Evolutionary conservation across 805 yeast species (phyloP).

Genomic region (Yamadazyma phyllophila): DNA sequence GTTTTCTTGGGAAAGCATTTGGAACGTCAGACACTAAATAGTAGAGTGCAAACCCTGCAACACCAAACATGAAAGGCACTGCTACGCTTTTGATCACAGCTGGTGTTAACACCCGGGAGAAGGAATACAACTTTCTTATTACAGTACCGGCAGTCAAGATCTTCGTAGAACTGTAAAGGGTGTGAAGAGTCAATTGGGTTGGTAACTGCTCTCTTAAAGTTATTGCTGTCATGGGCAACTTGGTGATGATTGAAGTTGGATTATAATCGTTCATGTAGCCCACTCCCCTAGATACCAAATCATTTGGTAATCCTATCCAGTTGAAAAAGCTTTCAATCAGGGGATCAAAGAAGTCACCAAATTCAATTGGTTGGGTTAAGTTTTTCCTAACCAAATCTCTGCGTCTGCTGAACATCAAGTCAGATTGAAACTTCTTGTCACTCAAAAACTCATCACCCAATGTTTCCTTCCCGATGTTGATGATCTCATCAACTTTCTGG

Average conservation of each 20-base stretch:
- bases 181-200: conserved; percentile 39
- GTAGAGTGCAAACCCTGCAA: conserved; percentile 51
- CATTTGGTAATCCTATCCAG: conserved; percentile 41
- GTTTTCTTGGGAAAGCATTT: conserved; percentile 80
- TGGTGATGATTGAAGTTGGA: conserved; percentile 29
- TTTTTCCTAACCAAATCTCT: conserved; percentile 60
- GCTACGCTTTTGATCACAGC: conserved; percentile 46
- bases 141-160: conserved; percentile 42
- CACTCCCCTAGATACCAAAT: conserved; percentile 24
- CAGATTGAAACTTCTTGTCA: conserved; percentile 63
- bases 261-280: conserved; percentile 31
- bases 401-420: conserved; percentile 78
- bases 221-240: conserved; percentile 28
- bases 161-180: conserved; percentile 39
- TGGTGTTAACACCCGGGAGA: conserved; percentile 35
- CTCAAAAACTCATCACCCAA: conserved; percentile 61
- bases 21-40: conserved; percentile 82
- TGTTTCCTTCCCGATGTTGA: conserved; percentile 57
- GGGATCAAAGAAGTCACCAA: conserved; percentile 81
- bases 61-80: conserved; percentile 51
- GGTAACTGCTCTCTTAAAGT: conserved; percentile 33
- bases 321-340: conserved; percentile 56
- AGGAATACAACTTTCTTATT: conserved; percentile 35
- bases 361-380: conserved; percentile 56
- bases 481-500: conserved; percentile 59